Evolutionary conservation across 2,329 filamentous ascomycete species (phyloP).

Genomic region (Emergomyces orientalis): DNA sequence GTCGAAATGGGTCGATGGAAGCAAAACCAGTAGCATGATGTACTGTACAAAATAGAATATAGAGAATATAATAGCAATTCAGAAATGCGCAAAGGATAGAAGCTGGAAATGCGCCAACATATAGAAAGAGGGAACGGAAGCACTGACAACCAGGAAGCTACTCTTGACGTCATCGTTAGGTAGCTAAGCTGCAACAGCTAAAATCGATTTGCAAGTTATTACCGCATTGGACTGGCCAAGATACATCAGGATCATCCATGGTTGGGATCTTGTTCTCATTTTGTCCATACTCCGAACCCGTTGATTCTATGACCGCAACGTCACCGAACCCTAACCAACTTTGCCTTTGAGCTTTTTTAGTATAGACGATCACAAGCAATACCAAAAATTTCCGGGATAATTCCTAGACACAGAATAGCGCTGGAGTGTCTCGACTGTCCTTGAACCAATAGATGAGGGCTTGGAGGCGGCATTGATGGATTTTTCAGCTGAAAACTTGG

Average conservation of each 20-base stretch:
- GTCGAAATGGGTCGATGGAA: background rate
- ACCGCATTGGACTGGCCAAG: background rate
- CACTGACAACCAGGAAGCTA: background rate
- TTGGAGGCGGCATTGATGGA: background rate
- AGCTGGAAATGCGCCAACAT: background rate
- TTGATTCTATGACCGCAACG: background rate
- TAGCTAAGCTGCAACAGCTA: background rate
- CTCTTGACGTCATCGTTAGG: constrained; percentile 5
- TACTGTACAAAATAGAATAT: too few species aligned
- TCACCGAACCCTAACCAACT: background rate
- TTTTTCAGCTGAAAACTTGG: background rate
- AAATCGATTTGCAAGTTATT: background rate
- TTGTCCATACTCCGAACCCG: background rate
- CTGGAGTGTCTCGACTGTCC: background rate
- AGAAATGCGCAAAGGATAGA: background rate
- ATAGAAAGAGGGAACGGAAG: background rate
- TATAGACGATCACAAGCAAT: background rate
- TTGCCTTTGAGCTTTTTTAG: background rate
- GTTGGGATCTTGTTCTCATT: background rate
- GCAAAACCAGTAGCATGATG: background rate
- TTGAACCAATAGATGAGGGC: background rate
- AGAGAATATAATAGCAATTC: background rate
- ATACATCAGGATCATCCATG: background rate
- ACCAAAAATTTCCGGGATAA: background rate
- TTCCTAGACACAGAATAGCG: background rate